These are phyloP conservation scores for Jatropha curcas DNA, from an alignment of 345 rosid genomes.

Conservation along the genomic window DNA sequence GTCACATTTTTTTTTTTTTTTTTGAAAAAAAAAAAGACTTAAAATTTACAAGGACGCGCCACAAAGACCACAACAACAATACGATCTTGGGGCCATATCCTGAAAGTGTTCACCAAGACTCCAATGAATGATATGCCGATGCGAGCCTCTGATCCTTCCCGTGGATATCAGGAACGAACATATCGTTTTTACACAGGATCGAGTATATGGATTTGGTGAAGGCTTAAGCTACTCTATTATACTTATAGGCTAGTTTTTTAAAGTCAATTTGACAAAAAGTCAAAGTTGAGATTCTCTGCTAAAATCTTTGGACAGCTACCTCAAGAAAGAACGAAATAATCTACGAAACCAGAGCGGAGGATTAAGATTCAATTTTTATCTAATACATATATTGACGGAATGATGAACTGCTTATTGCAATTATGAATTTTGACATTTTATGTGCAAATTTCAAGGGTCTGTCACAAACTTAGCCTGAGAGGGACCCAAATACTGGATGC, in stretches of 20 bases:
- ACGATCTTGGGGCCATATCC: too few relatives aligned
- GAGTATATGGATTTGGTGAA: slow-evolving; percentile 65
- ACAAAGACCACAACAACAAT: too few relatives aligned
- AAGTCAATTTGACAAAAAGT: too few relatives aligned
- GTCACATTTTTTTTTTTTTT: too few relatives aligned
- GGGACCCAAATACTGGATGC: too few relatives aligned
- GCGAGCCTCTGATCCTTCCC: slow-evolving; percentile 69
- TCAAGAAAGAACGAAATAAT: slow-evolving; percentile 41
- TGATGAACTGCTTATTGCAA: slow-evolving; percentile 52
- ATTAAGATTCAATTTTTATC: slow-evolving; percentile 32
- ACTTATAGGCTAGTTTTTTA: slow-evolving; percentile 55
- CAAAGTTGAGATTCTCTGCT: slow-evolving; percentile 49
- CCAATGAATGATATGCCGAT: slow-evolving; percentile 86
- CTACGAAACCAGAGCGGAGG: slow-evolving; percentile 36
- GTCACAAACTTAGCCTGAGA: slow-evolving; percentile 62
- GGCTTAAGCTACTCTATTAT: slow-evolving; percentile 79
- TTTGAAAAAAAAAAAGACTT: too few relatives aligned
- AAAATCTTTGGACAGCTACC: slow-evolving; percentile 20
- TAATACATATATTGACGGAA: slow-evolving; percentile 29
- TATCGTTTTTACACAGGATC: slow-evolving; percentile 78
- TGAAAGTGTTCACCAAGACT: slow-evolving; percentile 63
- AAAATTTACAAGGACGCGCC: too few relatives aligned
- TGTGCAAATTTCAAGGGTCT: slow-evolving; percentile 39
- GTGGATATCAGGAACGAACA: slow-evolving; percentile 87
- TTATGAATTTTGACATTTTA: slow-evolving; percentile 52